Evolutionary conservation across 2,329 filamentous ascomycete genomes (phyloP).

Genomic region (Amesomyces nigricolor): DNA sequence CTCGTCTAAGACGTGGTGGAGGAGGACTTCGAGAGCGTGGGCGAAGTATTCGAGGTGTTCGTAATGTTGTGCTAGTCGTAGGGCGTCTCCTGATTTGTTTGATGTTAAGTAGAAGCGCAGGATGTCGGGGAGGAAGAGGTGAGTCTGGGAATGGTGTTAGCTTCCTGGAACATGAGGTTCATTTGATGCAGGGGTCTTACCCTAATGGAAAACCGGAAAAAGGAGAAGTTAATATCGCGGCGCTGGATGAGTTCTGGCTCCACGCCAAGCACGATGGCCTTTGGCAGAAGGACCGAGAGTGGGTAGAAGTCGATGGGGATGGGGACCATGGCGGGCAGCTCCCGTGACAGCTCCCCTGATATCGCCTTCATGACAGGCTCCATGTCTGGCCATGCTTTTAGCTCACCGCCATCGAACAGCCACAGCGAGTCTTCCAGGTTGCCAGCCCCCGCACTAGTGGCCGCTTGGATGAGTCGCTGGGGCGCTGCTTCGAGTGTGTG

Average conservation of each 20-base stretch:
- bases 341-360: conserved; percentile 58
- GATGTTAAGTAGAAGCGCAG: conserved; percentile 72
- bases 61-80: conserved; percentile 78
- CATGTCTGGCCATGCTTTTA: conserved; percentile 85
- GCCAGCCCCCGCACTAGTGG: conserved; percentile 30
- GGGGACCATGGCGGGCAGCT: conserved; percentile 67
- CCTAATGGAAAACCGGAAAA: conserved; percentile 80
- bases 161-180: background rate
- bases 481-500: conserved; percentile 31
- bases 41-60: conserved; percentile 85
- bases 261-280: conserved; percentile 83
- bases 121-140: conserved; percentile 86
- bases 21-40: conserved; percentile 83
- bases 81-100: conserved; percentile 72
- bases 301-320: conserved; percentile 94
- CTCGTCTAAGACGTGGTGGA: conserved; percentile 90
- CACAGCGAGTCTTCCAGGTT: conserved; percentile 82
- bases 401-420: conserved; percentile 83
- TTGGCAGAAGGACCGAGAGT: conserved; percentile 77
- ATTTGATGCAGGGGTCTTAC: conserved; percentile 45
- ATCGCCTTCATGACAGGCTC: conserved; percentile 73
- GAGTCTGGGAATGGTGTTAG: conserved; percentile 53
- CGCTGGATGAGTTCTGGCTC: conserved; percentile 92
- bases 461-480: conserved; percentile 19
- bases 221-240: conserved; percentile 84